Base-by-base conservation (phyloP, 805 yeast genomes). In the Saturnispora saitoi region DNA sequence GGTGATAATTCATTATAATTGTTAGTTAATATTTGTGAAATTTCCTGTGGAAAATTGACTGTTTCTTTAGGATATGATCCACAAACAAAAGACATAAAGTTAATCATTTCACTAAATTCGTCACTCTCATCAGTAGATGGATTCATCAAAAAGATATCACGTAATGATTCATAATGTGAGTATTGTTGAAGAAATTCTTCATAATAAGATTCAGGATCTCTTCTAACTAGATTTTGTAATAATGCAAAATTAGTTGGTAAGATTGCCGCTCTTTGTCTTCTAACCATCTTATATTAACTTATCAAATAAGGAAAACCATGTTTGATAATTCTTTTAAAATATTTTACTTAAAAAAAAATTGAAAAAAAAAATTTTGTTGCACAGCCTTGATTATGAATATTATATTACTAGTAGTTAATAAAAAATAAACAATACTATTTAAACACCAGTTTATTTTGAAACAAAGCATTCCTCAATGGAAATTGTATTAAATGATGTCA, bases 111-210 rank as follows among this genome's bases (percentile, higher is more conserved):
- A 9, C 77, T 77, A 62, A 93, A 86, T 56, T 83, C 84, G 36
- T 77, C 81, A 51, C 76, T 75, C 30, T 77, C 77, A 46, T 77
- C 77, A 28, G 80, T 76, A 2, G 68, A 56, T 8, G 90, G 89
- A 64, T 85, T 85, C 52, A 82, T 69, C 64, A 88, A 70, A 60
- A 86, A 87, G 51, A 93, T 85, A 59, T 91, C 98, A 65, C 95
- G 73, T 50, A 89, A 69, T 2, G 98, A 86, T 62, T 84, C 89
- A 66, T 93, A 93, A 65, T 93, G 98, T 46, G 93, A 78, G 63
- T 83, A 88, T 63, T 93, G 99, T 58, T 89, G 93, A 36, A 84
- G 65, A 65, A 93, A 93, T 66, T 93, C 99, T 66, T 93, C 99
- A 51, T 80, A 80, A 64, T 93, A 93, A 0, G 98, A 90, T 57